Conservation (phyloP, 192 early-diverging fungal genomes). For the Backusella parvicylindrica region DNA sequence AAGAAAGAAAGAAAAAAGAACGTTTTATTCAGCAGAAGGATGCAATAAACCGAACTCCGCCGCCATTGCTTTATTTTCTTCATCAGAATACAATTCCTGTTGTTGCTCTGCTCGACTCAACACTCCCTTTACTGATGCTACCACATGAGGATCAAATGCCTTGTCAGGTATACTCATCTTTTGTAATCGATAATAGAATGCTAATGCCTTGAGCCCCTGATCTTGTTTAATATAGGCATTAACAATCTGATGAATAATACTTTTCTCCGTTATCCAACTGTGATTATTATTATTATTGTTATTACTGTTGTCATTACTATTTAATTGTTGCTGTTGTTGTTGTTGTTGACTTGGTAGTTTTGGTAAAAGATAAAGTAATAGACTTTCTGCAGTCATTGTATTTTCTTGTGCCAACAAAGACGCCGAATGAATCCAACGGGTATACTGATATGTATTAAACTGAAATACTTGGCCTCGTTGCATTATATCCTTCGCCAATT, state of each 20-base stretch:
- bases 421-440: not conserved
- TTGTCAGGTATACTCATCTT: not conserved
- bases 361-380: slow-evolving; percentile 7
- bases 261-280: not conserved
- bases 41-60: slow-evolving; percentile 1
- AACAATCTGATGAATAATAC: not conserved
- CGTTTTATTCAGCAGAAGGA: not conserved
- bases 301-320: too few relatives aligned
- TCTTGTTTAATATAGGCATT: slow-evolving; percentile 8
- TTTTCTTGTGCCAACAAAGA: not conserved
- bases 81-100: not conserved
- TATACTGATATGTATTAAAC: not conserved
- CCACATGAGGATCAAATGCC: slow-evolving; percentile 2
- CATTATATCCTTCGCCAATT: not conserved
- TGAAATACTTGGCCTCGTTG: not conserved
- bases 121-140: not conserved
- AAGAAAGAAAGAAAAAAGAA: too few relatives aligned
- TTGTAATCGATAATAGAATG: slow-evolving; percentile 19
- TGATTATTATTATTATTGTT: not conserved
- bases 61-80: not conserved
- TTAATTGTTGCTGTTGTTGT: not conserved
- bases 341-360: not conserved
- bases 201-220: slow-evolving; percentile 13
- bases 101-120: not conserved
- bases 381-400: slow-evolving; percentile 2